Conservation (phyloP, 208 protist species). For the Crithidia mellificae region DNA sequence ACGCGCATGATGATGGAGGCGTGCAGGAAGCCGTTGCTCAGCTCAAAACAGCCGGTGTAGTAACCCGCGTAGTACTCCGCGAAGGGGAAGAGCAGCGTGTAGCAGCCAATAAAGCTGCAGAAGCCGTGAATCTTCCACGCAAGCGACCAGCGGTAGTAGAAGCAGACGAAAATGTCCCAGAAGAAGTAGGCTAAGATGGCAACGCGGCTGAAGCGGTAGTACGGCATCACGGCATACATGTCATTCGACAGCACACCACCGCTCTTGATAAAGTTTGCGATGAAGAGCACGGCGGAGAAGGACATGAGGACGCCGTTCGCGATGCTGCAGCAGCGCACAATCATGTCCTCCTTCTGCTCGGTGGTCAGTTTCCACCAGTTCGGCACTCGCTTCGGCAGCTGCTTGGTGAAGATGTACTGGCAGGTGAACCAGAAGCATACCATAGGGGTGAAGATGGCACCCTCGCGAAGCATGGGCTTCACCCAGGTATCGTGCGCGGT, state of each 20-base stretch:
- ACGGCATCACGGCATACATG: conserved; percentile 53
- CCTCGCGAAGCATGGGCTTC: conserved; percentile 56
- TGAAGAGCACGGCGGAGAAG: conserved; percentile 60
- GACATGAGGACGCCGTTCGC: conserved; percentile 75
- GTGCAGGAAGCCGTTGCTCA: conserved; percentile 79
- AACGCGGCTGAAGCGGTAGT: conserved; percentile 70
- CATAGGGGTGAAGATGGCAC: conserved; percentile 51
- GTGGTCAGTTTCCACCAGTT: conserved; percentile 40
- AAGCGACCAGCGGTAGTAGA: conserved; percentile 64
- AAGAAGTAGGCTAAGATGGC: conserved; percentile 78
- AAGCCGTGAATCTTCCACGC: conserved; percentile 81
- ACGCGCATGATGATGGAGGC: conserved; percentile 51
- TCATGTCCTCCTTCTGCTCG: conserved; percentile 53
- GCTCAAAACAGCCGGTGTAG: conserved; percentile 87
- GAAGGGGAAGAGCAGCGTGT: conserved; percentile 76
- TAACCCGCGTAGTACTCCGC: conserved; percentile 73
- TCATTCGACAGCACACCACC: conserved; percentile 38
- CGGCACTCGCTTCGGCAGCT: conserved; percentile 38
- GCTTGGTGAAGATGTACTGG: conserved; percentile 36
- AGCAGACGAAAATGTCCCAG: conserved; percentile 84
- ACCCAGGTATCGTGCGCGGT: conserved; percentile 69
- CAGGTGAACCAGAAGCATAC: conserved; percentile 61
- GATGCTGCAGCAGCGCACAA: conserved; percentile 67
- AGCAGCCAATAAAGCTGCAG: conserved; percentile 66
- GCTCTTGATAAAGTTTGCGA: conserved; percentile 39